A percentile compares a stretch with the other conserved stretches of the same genome.
These are phyloP conservation scores for Jaminaea rosea DNA, from an alignment of 1,284 basidiomycete species.

Conservation along the genomic window DNA sequence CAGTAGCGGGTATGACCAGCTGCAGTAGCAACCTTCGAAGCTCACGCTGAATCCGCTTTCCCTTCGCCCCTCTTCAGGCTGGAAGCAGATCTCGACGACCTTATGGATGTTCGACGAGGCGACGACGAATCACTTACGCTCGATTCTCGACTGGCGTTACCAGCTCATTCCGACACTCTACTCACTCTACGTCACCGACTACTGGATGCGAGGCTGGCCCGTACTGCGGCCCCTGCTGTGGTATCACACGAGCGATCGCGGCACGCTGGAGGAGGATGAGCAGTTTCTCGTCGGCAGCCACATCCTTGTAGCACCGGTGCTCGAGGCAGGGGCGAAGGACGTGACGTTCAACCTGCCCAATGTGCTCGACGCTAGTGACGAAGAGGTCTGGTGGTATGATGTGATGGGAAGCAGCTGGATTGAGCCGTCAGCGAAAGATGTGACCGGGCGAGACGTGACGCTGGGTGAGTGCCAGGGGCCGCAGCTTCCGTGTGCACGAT, in stretches of 20 bases:
- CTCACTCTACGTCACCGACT: constrained; percentile 18
- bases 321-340: constrained; percentile 2
- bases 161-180: constrained; percentile 17
- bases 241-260: constrained; percentile 13
- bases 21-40: too few relatives aligned
- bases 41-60: too few relatives aligned
- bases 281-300: constrained; percentile 20
- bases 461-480: too few relatives aligned
- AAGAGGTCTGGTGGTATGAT: constrained; percentile 12
- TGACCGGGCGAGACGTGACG: constrained; percentile 4
- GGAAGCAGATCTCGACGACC: constrained; percentile 21
- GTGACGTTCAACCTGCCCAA: constrained; percentile 10
- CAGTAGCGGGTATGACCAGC: too few relatives aligned
- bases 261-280: constrained; percentile 16
- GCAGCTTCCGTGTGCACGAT: background rate
- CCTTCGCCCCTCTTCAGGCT: too few relatives aligned
- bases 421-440: background rate
- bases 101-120: constrained; percentile 18
- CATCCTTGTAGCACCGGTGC: constrained; percentile 15
- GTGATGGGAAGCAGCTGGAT: constrained; percentile 10
- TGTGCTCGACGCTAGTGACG: constrained; percentile 5
- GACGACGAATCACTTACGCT: constrained; percentile 8
- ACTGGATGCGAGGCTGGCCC: constrained; percentile 18
- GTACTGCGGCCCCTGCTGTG: constrained; percentile 18
- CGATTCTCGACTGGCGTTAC: constrained; percentile 8